Conservation (phyloP, 306 rosid genomes). For the Quillaja saponaria region DNA sequence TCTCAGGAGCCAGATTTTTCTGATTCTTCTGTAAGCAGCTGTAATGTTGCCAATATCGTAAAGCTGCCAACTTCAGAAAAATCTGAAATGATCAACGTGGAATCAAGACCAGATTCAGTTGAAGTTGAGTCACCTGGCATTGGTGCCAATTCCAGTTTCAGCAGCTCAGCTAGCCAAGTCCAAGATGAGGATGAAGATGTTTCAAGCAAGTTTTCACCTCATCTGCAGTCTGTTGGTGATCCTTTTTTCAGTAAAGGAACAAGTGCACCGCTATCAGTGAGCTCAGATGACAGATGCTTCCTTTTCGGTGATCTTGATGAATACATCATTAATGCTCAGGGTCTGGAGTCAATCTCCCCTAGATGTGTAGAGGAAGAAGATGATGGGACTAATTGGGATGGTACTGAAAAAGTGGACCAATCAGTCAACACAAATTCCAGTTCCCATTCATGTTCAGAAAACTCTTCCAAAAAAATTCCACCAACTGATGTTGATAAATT, state of each 20-base stretch:
- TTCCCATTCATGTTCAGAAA: slow-evolving; percentile 34
- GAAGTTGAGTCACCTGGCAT: slow-evolving; percentile 37
- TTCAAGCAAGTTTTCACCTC: slow-evolving; percentile 37
- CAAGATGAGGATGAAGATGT: slow-evolving; percentile 33
- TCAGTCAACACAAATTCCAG: slow-evolving; percentile 21
- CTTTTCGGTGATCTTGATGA: slow-evolving; percentile 65
- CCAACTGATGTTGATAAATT: slow-evolving; percentile 32
- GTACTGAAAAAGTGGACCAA: slow-evolving; percentile 33
- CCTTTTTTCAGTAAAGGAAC: slow-evolving; percentile 33
- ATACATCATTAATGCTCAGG: slow-evolving; percentile 25
- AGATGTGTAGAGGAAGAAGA: slow-evolving; percentile 39
- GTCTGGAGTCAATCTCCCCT: slow-evolving; percentile 36
- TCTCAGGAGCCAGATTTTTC: slow-evolving; percentile 31
- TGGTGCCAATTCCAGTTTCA: slow-evolving; percentile 33
- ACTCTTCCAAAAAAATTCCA: slow-evolving; percentile 23
- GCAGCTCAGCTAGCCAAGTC: slow-evolving; percentile 37
- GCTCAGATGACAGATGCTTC: slow-evolving; percentile 57
- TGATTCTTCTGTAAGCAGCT: slow-evolving; percentile 32
- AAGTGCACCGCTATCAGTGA: slow-evolving; percentile 29
- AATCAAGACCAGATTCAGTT: slow-evolving; percentile 37
- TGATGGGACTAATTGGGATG: slow-evolving; percentile 32
- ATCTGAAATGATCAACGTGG: slow-evolving; percentile 35
- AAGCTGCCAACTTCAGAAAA: slow-evolving; percentile 33
- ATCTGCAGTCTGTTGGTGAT: slow-evolving; percentile 35
- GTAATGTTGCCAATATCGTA: slow-evolving; percentile 35